Evolutionary conservation across 164 flowering plant genomes (phyloP).

Genomic region (Sedum album): DNA sequence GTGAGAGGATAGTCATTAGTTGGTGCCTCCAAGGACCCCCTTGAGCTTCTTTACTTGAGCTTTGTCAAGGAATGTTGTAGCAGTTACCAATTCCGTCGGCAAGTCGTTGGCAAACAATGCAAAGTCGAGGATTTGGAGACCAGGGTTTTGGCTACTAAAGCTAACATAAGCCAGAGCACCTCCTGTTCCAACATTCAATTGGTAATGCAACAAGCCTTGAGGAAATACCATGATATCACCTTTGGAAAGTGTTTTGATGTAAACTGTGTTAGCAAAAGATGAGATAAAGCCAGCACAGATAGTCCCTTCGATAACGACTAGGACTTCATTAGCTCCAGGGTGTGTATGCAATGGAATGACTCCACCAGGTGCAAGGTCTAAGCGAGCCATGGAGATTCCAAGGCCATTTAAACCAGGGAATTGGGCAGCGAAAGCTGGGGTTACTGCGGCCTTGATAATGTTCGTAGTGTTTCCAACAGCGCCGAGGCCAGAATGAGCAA

Average conservation of each 20-base stretch:
- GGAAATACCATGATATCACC: constrained; percentile 62
- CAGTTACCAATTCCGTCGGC: constrained; percentile 39
- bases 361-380: constrained; percentile 57
- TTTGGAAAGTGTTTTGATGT: constrained; percentile 32
- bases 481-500: constrained; percentile 50
- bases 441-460: constrained; percentile 64
- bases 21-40: constrained; percentile 56
- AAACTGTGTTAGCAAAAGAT: constrained; percentile 25
- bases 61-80: constrained; percentile 47
- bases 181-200: constrained; percentile 31
- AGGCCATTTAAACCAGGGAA: constrained; percentile 74
- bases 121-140: constrained; percentile 47
- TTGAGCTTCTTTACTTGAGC: constrained; percentile 60
- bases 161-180: constrained; percentile 35
- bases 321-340: constrained; percentile 37
- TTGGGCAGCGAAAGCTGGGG: constrained; percentile 52
- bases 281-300: constrained; percentile 49
- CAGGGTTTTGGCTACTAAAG: constrained; percentile 52
- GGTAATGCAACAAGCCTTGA: constrained; percentile 55
- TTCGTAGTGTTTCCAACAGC: constrained; percentile 60
- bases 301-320: constrained; percentile 32
- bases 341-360: constrained; percentile 77
- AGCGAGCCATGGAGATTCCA: constrained; percentile 59
- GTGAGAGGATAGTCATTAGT: constrained; percentile 12
- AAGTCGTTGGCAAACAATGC: constrained; percentile 46